Evolutionary conservation across 495 filamentous ascomycete genomes (phyloP).

Genomic region (Penicillium ucsense): DNA sequence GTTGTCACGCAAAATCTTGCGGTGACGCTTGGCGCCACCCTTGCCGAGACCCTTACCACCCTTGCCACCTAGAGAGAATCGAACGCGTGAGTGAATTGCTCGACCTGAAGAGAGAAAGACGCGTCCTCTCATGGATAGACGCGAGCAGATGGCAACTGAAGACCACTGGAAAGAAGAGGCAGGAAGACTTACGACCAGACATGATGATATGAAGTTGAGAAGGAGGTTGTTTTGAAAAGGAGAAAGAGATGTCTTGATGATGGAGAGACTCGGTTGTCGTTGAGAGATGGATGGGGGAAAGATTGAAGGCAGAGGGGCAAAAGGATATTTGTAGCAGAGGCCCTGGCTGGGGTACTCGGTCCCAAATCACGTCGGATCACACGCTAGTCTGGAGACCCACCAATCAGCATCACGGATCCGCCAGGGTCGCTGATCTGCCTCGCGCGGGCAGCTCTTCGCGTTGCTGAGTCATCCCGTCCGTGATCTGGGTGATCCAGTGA

Average conservation of each 20-base stretch:
- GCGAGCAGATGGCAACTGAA: not conserved
- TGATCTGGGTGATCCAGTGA: constrained; percentile 18
- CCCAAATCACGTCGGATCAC: constrained; percentile 25
- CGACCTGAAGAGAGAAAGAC: constrained; percentile 2
- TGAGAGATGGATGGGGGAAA: constrained; percentile 35
- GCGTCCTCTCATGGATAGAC: constrained; percentile 7
- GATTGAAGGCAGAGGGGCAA: constrained; percentile 18
- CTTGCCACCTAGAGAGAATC: constrained; percentile 62
- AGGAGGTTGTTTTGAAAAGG: constrained; percentile 8
- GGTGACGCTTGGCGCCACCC: constrained; percentile 81
- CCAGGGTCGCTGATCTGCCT: constrained; percentile 19
- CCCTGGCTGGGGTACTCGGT: not conserved
- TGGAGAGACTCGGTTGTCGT: constrained; percentile 27
- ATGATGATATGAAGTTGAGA: constrained; percentile 39
- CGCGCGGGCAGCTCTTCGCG: constrained; percentile 1
- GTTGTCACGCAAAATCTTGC: constrained; percentile 99
- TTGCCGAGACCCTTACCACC: constrained; percentile 99
- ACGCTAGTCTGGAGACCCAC: constrained; percentile 26
- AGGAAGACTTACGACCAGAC: constrained; percentile 57
- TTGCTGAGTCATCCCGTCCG: constrained; percentile 7
- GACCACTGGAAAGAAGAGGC: constrained; percentile 2
- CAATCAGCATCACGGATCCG: constrained; percentile 33
- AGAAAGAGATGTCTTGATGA: constrained; percentile 17
- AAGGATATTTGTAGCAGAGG: constrained; percentile 40
- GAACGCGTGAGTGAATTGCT: constrained; percentile 24